A percentile compares a stretch with the other conserved stretches of the same genome.
phyloP scores from a whole-genome alignment of 805 yeast species.

The Priceomyces carsonii region DNA sequence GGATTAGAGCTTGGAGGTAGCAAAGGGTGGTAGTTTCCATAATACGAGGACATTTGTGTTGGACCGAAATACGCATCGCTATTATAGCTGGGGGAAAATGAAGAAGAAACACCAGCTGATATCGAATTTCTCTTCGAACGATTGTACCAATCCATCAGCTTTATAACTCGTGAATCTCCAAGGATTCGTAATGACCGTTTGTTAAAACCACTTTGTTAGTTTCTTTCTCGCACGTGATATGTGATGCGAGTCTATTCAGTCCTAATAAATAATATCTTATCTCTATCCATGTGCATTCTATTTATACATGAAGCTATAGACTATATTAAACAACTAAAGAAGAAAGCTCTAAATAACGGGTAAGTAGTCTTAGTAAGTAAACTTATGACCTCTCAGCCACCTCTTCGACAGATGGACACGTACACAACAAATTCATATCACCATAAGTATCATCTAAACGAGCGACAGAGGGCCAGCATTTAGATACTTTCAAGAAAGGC shows the following conservation, averaged over 20 bases:
- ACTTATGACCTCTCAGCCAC: slow-evolving; percentile 31
- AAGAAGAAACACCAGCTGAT: slow-evolving; percentile 11
- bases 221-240: too few species aligned
- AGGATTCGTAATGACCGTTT: background rate
- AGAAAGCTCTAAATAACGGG: too few species aligned
- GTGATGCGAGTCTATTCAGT: too few species aligned
- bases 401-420: slow-evolving; percentile 87
- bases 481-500: slow-evolving; percentile 66
- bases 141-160: slow-evolving; percentile 14
- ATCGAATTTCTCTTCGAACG: slow-evolving; percentile 10
- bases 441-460: slow-evolving; percentile 95
- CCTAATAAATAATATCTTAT: too few species aligned
- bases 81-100: slow-evolving; percentile 5
- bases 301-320: too few species aligned
- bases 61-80: slow-evolving; percentile 11
- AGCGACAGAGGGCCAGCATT: slow-evolving; percentile 95
- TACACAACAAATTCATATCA: slow-evolving; percentile 87
- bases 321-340: too few species aligned
- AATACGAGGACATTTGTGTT: slow-evolving; percentile 10
- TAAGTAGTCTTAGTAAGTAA: too few species aligned
- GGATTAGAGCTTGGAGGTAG: slow-evolving; percentile 12
- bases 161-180: background rate
- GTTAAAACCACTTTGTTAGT: background rate
- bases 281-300: too few species aligned
- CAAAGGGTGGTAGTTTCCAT: slow-evolving; percentile 11